Percentiles rank a stretch among this genome's conserved stretches.
These are phyloP conservation scores for Nicotiana undulata DNA, from an alignment of 257 asterid genomes.

Conservation along the genomic window DNA sequence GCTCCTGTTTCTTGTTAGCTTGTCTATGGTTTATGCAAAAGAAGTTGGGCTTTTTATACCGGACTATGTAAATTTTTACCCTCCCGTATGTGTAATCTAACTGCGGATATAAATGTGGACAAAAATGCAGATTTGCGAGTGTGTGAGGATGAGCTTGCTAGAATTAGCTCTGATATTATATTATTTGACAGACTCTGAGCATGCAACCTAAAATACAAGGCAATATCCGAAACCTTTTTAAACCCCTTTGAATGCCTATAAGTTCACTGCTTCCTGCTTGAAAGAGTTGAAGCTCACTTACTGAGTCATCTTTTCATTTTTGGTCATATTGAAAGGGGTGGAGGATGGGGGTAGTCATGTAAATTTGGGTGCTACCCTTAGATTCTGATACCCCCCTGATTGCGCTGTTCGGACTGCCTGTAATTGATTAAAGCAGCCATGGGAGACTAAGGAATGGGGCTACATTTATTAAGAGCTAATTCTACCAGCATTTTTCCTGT, in stretches of 20 bases:
- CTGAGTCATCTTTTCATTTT: not conserved
- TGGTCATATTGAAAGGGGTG: not conserved
- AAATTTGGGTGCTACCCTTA: not conserved
- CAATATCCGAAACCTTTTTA: not conserved
- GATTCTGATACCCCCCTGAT: not conserved
- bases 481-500: not conserved
- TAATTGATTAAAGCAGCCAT: not conserved
- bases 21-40: not conserved
- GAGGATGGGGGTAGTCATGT: not conserved
- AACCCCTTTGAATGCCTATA: not conserved
- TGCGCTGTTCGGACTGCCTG: not conserved
- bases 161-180: not conserved
- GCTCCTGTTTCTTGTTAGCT: not conserved
- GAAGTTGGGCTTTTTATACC: not conserved
- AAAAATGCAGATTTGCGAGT: not conserved
- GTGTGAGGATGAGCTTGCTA: not conserved
- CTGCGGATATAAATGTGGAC: not conserved
- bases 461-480: not conserved
- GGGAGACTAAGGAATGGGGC: not conserved
- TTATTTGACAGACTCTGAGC: not conserved
- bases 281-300: not conserved
- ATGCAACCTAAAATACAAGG: not conserved
- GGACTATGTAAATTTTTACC: not conserved
- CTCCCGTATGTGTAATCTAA: not conserved
- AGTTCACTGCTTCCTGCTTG: not conserved